Evolutionary conservation across 257 asterid species (phyloP), one percentile per base, ranked within the genome.

Genomic region (Scutellaria baicalensis): DNA sequence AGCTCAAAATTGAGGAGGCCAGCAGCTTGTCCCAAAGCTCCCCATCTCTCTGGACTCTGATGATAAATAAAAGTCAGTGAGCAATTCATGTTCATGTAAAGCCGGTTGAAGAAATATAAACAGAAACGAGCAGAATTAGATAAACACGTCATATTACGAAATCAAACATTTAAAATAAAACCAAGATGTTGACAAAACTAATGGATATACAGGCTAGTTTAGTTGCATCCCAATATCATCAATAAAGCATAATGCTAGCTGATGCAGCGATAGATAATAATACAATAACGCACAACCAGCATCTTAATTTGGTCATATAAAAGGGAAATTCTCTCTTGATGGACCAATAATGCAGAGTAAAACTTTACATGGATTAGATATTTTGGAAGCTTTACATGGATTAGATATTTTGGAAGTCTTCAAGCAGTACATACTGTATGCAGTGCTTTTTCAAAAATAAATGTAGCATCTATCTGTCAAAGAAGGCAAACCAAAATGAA

Each of bases 11-110:
- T 93, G 73, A 84, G 91, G 69, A 81, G 84, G 64, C 94, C 89
- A 60, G 84, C 91, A 51, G 72, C 77, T 81, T 85, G 77, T 33
- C 85, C 97, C 87, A 88, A 74, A 33, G 71, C 75, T 72, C 73
- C 82, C 97, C 97, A 90, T 80, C 98, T 87, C 50, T 93, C 97
- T 61, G 98, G 89, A 83, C 96, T 85, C 97, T 93, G 74, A 54
- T 36, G 35, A 57, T 56, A 68, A 70, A 63, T 45, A 52, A 72
- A 75, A 59, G 50, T 70, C 73, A 70, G 42, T 10, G 16, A 55
- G 44, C 9, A 47, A 31, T 50, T 51, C 62, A 68, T 43, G 31
- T 58, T 64, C 59, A 57, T 23, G 43, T 17, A 68, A 13, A 27
- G 43, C 20, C 39, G n/a, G 45, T 7, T 1, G 35, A 61, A 51